Evolutionary conservation across 306 rosid genomes (phyloP).

Genomic region (Herpetospermum pedunculosum): DNA sequence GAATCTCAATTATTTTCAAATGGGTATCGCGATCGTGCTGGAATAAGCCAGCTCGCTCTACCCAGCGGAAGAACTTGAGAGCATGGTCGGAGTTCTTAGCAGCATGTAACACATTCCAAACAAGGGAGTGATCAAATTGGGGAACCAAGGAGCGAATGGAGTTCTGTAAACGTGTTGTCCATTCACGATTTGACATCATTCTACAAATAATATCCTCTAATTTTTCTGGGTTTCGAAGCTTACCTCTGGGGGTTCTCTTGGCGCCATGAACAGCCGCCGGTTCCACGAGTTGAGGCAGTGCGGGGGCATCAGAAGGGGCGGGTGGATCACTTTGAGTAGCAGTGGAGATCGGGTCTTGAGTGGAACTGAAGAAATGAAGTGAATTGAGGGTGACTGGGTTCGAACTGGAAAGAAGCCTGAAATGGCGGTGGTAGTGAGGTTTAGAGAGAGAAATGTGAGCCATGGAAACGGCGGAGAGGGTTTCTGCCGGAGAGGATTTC

Average conservation of each 20-base stretch:
- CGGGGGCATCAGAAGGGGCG: not conserved
- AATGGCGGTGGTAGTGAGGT: slow-evolving; percentile 32
- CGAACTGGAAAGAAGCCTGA: slow-evolving; percentile 18
- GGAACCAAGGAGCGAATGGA: slow-evolving; percentile 61
- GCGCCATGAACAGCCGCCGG: slow-evolving; percentile 4
- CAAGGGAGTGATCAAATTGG: slow-evolving; percentile 49
- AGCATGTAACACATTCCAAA: slow-evolving; percentile 59
- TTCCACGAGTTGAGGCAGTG: not conserved
- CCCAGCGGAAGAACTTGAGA: slow-evolving; percentile 83
- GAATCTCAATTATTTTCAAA: slow-evolving; percentile 65
- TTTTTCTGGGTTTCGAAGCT: slow-evolving; percentile 33
- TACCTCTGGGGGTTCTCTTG: slow-evolving; percentile 23
- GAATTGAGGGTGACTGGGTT: slow-evolving; percentile 10
- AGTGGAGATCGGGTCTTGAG: not conserved
- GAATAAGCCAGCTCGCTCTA: slow-evolving; percentile 57
- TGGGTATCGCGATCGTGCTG: slow-evolving; percentile 60
- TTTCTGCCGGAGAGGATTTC: no score
- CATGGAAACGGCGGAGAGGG: slow-evolving; percentile 18
- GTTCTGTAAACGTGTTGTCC: slow-evolving; percentile 85
- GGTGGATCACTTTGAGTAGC: not conserved
- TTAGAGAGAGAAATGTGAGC: slow-evolving; percentile 39
- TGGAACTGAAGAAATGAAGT: slow-evolving; percentile 25
- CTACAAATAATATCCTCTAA: slow-evolving; percentile 39
- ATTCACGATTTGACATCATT: slow-evolving; percentile 82
- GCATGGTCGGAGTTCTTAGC: slow-evolving; percentile 59